A percentile compares a stretch with the other conserved stretches of the same genome.
Evolutionary conservation across 1,284 basidiomycete species (phyloP).

Genomic region (Ustilago trichophora): DNA sequence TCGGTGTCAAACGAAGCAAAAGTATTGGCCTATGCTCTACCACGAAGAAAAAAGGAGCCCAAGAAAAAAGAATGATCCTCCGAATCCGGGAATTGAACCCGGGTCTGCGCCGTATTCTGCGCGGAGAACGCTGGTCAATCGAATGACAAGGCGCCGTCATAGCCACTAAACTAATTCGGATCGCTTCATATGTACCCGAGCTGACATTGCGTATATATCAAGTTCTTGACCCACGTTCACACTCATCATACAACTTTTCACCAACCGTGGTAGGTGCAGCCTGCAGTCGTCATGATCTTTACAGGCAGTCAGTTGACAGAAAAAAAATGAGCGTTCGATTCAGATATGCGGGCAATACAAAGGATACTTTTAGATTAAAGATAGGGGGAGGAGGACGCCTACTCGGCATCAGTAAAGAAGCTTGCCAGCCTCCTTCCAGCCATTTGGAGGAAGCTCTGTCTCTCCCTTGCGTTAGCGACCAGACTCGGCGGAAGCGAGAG

Average conservation of each 20-base stretch:
- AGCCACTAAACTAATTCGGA: constrained; percentile 60
- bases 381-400: background rate
- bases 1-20: too few relatives aligned
- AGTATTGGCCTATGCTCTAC: too few relatives aligned
- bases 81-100: constrained; percentile 58
- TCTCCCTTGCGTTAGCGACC: constrained; percentile 47
- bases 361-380: background rate
- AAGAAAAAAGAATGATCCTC: constrained; percentile 24
- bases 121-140: constrained; percentile 24
- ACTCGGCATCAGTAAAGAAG: constrained; percentile 37
- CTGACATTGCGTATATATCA: background rate
- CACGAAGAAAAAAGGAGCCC: constrained; percentile 11
- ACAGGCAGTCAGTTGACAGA: too few relatives aligned
- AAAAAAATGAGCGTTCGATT: too few relatives aligned
- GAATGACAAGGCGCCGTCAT: constrained; percentile 57
- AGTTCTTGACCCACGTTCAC: too few relatives aligned
- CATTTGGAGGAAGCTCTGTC: constrained; percentile 57
- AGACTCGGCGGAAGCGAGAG: constrained; percentile 39
- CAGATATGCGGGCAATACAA: too few relatives aligned
- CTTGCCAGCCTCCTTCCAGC: constrained; percentile 44
- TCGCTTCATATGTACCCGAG: background rate
- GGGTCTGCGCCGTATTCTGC: constrained; percentile 50
- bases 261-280: too few relatives aligned
- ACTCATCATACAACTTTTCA: too few relatives aligned
- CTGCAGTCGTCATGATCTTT: too few relatives aligned